Conservation (phyloP, 331 rosid species). For the Rhamnella rubrinervis region DNA sequence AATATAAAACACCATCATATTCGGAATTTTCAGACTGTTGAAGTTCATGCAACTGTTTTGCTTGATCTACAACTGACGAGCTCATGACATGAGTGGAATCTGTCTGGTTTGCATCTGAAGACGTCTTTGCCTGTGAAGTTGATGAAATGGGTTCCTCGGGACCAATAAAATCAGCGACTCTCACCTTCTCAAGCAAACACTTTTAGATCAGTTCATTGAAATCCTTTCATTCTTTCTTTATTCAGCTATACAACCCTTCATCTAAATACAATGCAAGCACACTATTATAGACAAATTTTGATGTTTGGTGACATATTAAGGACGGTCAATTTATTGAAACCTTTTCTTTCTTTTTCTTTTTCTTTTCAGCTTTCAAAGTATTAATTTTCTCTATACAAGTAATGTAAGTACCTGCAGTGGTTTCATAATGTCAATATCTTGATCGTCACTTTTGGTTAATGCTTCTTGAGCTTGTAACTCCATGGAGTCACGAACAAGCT, state of each 20-base stretch:
- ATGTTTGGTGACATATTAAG: no score
- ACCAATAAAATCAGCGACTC: conserved; percentile 53
- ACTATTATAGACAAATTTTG: no score
- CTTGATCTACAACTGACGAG: conserved; percentile 39
- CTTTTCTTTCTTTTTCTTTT: neutral
- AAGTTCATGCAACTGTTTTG: conserved; percentile 32
- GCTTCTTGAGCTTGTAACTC: conserved; percentile 84
- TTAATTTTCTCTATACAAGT: neutral
- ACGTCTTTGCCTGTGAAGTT: conserved; percentile 31
- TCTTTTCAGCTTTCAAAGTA: neutral
- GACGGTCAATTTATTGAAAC: no score
- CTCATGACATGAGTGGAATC: conserved; percentile 36
- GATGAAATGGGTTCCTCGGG: conserved; percentile 25
- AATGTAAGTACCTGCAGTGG: conserved; percentile 76
- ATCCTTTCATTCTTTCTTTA: no score
- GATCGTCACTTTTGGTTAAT: conserved; percentile 39
- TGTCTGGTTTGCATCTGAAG: conserved; percentile 33
- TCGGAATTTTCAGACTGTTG: conserved; percentile 37
- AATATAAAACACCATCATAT: conserved; percentile 42
- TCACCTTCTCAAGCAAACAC: conserved; percentile 56
- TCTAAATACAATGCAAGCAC: no score
- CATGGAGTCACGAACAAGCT: conserved; percentile 83
- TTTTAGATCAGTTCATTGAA: neutral
- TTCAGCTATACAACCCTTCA: no score
- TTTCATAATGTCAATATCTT: conserved; percentile 55